Evolutionary conservation across 2,329 filamentous ascomycete genomes (phyloP).

Genomic region (Calycina herbarum): DNA sequence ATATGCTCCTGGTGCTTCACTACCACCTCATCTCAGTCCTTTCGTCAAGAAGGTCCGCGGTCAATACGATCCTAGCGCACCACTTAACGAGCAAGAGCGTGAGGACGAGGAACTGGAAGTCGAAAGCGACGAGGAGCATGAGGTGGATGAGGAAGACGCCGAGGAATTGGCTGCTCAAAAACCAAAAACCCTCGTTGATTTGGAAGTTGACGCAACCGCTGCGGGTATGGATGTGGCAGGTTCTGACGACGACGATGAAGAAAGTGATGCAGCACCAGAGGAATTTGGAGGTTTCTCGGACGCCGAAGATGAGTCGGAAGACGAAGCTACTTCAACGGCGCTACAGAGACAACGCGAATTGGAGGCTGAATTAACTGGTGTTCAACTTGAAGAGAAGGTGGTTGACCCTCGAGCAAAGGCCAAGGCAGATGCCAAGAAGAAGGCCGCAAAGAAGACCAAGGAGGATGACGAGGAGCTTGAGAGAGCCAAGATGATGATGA

Average conservation of each 20-base stretch:
- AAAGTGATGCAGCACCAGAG: slow-evolving; percentile 37
- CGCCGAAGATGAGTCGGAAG: slow-evolving; percentile 51
- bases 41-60: slow-evolving; percentile 88
- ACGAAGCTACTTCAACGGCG: slow-evolving; percentile 61
- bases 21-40: slow-evolving; percentile 93
- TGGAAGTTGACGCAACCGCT: slow-evolving; percentile 36
- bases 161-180: slow-evolving; percentile 50
- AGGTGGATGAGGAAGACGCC: slow-evolving; percentile 40
- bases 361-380: slow-evolving; percentile 85
- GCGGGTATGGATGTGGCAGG: slow-evolving; percentile 38
- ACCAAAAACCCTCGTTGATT: slow-evolving; percentile 37
- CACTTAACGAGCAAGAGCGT: slow-evolving; percentile 83
- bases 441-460: slow-evolving; percentile 67
- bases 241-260: slow-evolving; percentile 40
- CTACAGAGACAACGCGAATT: slow-evolving; percentile 83
- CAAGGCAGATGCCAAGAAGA: slow-evolving; percentile 70
- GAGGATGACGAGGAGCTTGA: slow-evolving; percentile 86
- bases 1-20: slow-evolving; percentile 84
- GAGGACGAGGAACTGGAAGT: slow-evolving; percentile 79
- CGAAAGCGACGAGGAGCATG: slow-evolving; percentile 53
- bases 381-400: slow-evolving; percentile 52
- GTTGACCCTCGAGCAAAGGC: slow-evolving; percentile 58
- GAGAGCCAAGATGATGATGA: slow-evolving; percentile 96
- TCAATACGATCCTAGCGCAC: slow-evolving; percentile 85
- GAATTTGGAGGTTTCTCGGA: slow-evolving; percentile 39